A percentile compares a stretch with the other conserved stretches of the same genome.
Evolutionary conservation across 495 filamentous ascomycete species (phyloP).

Genomic region (Margaritispora aquatica): DNA sequence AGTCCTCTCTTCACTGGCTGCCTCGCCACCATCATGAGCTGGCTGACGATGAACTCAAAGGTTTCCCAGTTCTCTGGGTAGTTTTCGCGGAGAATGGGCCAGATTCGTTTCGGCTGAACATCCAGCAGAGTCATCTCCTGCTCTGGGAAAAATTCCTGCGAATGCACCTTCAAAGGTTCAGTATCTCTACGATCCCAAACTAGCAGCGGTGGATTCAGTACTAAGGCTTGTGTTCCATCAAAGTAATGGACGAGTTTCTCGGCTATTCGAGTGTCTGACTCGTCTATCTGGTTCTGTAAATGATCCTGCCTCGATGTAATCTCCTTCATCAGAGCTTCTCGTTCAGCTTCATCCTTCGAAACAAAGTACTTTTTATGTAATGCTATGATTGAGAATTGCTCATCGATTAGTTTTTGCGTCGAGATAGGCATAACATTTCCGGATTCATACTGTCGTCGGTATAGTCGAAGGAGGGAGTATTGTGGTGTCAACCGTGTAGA

Average conservation of each 20-base stretch:
- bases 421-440: background rate
- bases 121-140: constrained; percentile 21
- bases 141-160: constrained; percentile 16
- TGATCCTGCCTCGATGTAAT: background rate
- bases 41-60: constrained; percentile 18
- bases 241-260: background rate
- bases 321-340: background rate
- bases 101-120: constrained; percentile 19
- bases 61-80: constrained; percentile 12
- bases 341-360: background rate
- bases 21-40: constrained; percentile 4
- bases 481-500: background rate
- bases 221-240: background rate
- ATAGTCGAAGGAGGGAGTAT: background rate
- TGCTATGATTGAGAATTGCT: background rate
- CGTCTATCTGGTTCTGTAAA: background rate
- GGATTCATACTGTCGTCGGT: background rate
- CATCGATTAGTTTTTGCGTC: background rate
- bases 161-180: constrained; percentile 19
- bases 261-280: background rate
- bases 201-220: constrained; percentile 9
- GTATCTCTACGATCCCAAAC: constrained; percentile 20
- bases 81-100: constrained; percentile 16
- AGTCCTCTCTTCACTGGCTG: constrained; percentile 9
- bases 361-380: background rate